Evolutionary conservation across 371 early-diverging fungal species (phyloP).

Genomic region (Mucor sp.): DNA sequence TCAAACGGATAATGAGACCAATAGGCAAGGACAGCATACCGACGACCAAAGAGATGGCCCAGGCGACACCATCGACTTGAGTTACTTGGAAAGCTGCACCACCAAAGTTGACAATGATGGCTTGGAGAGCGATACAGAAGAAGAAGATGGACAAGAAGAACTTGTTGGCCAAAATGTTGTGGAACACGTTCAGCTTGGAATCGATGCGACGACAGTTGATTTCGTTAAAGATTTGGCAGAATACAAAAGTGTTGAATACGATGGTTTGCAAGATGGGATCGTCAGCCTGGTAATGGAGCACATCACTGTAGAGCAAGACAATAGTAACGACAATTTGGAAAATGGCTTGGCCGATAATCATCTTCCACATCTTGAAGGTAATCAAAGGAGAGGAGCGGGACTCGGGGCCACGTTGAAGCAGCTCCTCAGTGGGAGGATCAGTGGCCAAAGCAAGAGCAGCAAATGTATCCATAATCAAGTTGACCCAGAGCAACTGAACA

Average conservation of each 20-base stretch:
- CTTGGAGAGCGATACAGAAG: conserved; percentile 52
- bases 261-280: conserved; percentile 54
- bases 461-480: conserved; percentile 77
- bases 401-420: conserved; percentile 63
- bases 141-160: conserved; percentile 61
- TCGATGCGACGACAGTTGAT: conserved; percentile 71
- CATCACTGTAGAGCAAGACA: conserved; percentile 52
- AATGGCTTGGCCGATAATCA: conserved; percentile 61
- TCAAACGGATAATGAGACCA: conserved; percentile 68
- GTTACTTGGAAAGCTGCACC: conserved; percentile 56
- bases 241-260: conserved; percentile 82
- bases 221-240: conserved; percentile 80
- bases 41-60: conserved; percentile 66
- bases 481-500: conserved; percentile 76
- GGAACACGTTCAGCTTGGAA: conserved; percentile 59
- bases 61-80: conserved; percentile 52
- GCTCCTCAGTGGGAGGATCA: conserved; percentile 65
- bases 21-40: conserved; percentile 67
- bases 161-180: conserved; percentile 50
- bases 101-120: conserved; percentile 61
- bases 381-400: conserved; percentile 61
- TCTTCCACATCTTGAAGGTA: conserved; percentile 69
- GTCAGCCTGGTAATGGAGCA: conserved; percentile 27
- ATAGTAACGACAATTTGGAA: conserved; percentile 60
- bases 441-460: conserved; percentile 74